Evolutionary conservation across 31 red algal species (phyloP).

Genomic region (Endocladia muricata): DNA sequence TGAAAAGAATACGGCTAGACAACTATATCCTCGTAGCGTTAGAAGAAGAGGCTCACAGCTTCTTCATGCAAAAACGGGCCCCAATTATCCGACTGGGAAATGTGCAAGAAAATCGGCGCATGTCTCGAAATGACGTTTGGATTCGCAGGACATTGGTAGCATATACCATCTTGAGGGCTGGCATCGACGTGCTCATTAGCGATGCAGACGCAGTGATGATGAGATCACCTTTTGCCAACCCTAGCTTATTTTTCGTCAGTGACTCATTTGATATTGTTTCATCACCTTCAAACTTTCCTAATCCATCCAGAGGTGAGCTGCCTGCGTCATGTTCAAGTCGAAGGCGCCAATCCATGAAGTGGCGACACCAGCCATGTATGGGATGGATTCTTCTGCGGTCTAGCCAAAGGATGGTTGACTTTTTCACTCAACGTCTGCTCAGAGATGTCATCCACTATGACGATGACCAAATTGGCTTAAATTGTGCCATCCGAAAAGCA

Average conservation of each 20-base stretch:
- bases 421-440: constrained; percentile 14
- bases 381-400: constrained; percentile 35
- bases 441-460: constrained; percentile 7
- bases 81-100: constrained; percentile 5
- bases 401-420: background rate
- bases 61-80: constrained; percentile 2
- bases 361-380: constrained; percentile 40
- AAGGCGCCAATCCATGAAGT: background rate
- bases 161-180: constrained; percentile 1
- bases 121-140: constrained; percentile 18
- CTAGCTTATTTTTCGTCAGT: background rate
- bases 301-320: constrained; percentile 19
- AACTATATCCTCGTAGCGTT: constrained; percentile 40
- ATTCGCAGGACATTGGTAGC: constrained; percentile 6
- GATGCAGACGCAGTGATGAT: constrained; percentile 36
- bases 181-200: constrained; percentile 31
- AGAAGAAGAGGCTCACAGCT: constrained; percentile 11
- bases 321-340: background rate
- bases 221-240: constrained; percentile 20
- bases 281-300: constrained; percentile 41
- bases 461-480: constrained; percentile 38
- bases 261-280: constrained; percentile 15
- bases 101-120: no score
- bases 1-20: constrained; percentile 4
- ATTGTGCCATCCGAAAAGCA: constrained; percentile 8